Evolutionary conservation across 331 rosid species (phyloP).

Genomic region (Prunus yedoensis): DNA sequence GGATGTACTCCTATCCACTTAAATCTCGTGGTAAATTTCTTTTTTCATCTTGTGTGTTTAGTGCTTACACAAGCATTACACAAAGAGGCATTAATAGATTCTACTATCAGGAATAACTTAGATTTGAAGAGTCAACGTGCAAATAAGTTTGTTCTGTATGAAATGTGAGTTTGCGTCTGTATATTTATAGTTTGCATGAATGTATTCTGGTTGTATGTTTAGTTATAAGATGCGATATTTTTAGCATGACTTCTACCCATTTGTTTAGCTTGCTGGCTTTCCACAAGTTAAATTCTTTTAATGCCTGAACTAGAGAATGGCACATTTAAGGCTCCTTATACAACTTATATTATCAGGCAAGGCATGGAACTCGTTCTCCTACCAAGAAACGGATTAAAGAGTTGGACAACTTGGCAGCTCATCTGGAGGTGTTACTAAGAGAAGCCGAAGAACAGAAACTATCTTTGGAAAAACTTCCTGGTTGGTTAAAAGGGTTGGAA

Average conservation of each 20-base stretch:
- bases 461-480: slow-evolving; percentile 54
- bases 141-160: neutral
- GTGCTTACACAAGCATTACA: neutral
- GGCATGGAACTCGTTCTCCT: slow-evolving; percentile 94
- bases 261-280: neutral
- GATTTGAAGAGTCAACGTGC: neutral
- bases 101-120: neutral
- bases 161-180: neutral
- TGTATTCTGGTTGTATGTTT: neutral
- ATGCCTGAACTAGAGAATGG: neutral
- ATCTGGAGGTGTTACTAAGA: slow-evolving; percentile 46
- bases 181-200: neutral
- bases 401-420: slow-evolving; percentile 52
- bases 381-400: slow-evolving; percentile 75
- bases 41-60: neutral
- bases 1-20: slow-evolving; percentile 81
- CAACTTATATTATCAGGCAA: slow-evolving; percentile 55
- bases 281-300: neutral
- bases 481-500: slow-evolving; percentile 77
- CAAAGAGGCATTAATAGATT: neutral
- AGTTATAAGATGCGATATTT: no score
- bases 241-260: neutral
- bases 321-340: slow-evolving; percentile 3
- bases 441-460: slow-evolving; percentile 48
- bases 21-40: slow-evolving; percentile 78